Conservation (phyloP, 257 asterid species). For the Paraleonurus japonicus region DNA sequence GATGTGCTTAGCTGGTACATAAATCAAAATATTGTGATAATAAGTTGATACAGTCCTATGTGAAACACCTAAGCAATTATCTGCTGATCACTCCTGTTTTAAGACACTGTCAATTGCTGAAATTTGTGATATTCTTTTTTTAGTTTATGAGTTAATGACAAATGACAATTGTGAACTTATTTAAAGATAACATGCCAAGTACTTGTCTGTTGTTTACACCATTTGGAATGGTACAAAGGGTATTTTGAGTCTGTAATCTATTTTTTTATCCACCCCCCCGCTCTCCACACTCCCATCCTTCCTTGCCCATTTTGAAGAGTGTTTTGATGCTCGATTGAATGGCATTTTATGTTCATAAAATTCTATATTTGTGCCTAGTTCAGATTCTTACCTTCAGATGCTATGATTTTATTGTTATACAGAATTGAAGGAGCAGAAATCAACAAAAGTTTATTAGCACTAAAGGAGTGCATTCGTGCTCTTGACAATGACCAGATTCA, state of each 20-base stretch:
- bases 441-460: constrained; percentile 91
- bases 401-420: constrained; percentile 23
- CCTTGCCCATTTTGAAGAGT: not conserved
- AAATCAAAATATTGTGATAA: not conserved
- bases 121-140: constrained; percentile 11
- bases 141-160: not conserved
- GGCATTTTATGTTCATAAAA: not conserved
- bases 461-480: constrained; percentile 96
- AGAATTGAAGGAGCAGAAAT: constrained; percentile 99
- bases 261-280: not conserved
- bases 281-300: not conserved
- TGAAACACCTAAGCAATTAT: not conserved
- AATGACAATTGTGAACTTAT: not conserved
- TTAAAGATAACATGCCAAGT: not conserved
- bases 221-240: not conserved
- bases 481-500: constrained; percentile 97
- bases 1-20: not conserved
- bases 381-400: constrained; percentile 9
- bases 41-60: not conserved
- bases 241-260: too few relatives aligned
- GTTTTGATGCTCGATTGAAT: not conserved
- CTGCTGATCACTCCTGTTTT: not conserved
- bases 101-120: not conserved
- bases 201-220: not conserved
- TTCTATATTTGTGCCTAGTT: not conserved